A percentile compares a stretch with the other conserved stretches of the same genome.
These are phyloP conservation scores for Sclerospora graminicola DNA, from an alignment of 352 stramenopile species.

Conservation along the genomic window DNA sequence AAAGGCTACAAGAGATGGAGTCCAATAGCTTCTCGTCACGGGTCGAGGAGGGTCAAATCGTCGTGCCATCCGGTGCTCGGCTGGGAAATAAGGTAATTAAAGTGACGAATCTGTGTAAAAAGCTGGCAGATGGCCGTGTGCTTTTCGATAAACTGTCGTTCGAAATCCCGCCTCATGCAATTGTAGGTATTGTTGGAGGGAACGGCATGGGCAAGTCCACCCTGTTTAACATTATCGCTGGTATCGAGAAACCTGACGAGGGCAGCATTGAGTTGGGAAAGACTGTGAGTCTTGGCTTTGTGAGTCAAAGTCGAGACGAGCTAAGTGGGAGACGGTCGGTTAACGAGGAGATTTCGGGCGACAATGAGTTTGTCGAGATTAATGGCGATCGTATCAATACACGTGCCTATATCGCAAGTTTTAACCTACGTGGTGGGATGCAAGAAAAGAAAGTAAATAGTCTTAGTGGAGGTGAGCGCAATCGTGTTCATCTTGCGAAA, in stretches of 20 bases:
- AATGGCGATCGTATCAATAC: conserved; percentile 73
- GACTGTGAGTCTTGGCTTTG: conserved; percentile 69
- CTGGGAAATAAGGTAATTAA: conserved; percentile 91
- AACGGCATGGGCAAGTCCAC: conserved; percentile 98
- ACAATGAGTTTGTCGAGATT: conserved; percentile 79
- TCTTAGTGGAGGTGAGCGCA: conserved; percentile 75
- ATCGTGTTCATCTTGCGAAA: conserved; percentile 80
- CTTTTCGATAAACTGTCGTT: conserved; percentile 94
- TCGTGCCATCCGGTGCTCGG: conserved; percentile 87
- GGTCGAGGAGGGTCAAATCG: conserved; percentile 81
- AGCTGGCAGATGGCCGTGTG: conserved; percentile 55
- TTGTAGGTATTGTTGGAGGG: conserved; percentile 95
- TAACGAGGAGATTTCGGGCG: conserved; percentile 80
- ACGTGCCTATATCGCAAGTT: conserved; percentile 77
- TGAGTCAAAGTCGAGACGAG: conserved; percentile 71
- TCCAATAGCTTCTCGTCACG: conserved; percentile 38
- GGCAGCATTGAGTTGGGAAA: conserved; percentile 67
- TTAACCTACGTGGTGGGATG: conserved; percentile 77
- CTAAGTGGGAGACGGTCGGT: conserved; percentile 50
- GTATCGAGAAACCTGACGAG: conserved; percentile 79
- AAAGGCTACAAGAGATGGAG: conserved; percentile 90
- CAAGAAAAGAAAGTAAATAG: conserved; percentile 75
- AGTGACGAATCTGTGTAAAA: conserved; percentile 63
- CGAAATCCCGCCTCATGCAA: conserved; percentile 90
- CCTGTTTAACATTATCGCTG: conserved; percentile 93